Percentiles rank a stretch among this genome's conserved stretches.
These are phyloP conservation scores for Cryphonectria parasitica DNA, from an alignment of 2,329 filamentous ascomycete species.

Conservation along the genomic window DNA sequence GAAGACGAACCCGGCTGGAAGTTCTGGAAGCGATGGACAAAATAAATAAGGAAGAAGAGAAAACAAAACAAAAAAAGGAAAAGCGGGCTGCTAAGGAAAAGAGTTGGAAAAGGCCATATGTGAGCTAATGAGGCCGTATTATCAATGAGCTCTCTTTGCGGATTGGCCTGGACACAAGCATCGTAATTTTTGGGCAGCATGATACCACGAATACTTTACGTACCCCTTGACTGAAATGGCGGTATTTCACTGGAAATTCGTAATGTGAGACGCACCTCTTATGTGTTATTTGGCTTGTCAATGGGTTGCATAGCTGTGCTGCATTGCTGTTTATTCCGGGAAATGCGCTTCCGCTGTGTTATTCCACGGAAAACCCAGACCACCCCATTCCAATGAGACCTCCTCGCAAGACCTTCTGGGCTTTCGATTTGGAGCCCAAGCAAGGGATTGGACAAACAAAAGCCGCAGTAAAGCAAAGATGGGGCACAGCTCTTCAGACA, in stretches of 20 bases:
- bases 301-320: too few species aligned
- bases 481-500: too few species aligned
- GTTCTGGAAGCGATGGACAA: conserved; percentile 58
- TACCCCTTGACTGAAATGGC: neutral
- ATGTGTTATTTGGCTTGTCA: neutral
- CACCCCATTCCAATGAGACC: too few species aligned
- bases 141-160: neutral
- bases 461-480: too few species aligned
- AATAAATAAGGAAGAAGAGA: conserved; percentile 18
- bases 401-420: too few species aligned
- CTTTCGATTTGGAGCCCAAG: too few species aligned
- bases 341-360: too few species aligned
- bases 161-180: neutral
- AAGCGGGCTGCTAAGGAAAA: neutral
- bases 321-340: too few species aligned
- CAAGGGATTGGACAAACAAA: too few species aligned
- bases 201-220: conserved; percentile 19
- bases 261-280: neutral
- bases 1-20: conserved; percentile 55
- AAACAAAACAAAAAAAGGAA: neutral
- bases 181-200: conserved; percentile 21
- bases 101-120: neutral
- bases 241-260: neutral
- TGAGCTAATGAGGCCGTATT: conserved; percentile 2
- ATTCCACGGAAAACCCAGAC: too few species aligned